A percentile compares a stretch with the other conserved stretches of the same genome.
Evolutionary conservation across 306 rosid species (phyloP).

Genomic region (Acmispon strigosus): DNA sequence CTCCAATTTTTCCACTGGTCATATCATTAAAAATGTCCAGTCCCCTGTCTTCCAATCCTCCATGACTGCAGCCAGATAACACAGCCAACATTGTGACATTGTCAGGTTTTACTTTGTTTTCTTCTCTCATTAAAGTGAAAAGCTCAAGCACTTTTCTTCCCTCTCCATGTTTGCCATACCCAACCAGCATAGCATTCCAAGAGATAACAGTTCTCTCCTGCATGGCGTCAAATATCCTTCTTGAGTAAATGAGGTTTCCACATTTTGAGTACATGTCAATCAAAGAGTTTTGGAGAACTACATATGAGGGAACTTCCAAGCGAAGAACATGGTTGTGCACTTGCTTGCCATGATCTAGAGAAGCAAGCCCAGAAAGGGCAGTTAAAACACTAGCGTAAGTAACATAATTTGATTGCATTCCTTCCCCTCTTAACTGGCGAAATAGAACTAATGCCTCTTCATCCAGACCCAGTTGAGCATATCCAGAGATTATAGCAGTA

Average conservation of each 20-base stretch:
- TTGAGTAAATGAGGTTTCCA: slow-evolving; percentile 64
- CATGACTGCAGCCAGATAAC: slow-evolving; percentile 90
- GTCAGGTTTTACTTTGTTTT: slow-evolving; percentile 62
- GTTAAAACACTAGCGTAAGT: slow-evolving; percentile 76
- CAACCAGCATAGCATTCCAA: slow-evolving; percentile 90
- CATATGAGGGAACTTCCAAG: slow-evolving; percentile 40
- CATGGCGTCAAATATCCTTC: slow-evolving; percentile 65
- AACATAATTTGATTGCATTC: slow-evolving; percentile 75
- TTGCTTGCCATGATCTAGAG: slow-evolving; percentile 81
- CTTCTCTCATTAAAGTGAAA: slow-evolving; percentile 57
- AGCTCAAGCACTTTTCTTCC: slow-evolving; percentile 77
- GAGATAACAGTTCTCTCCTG: slow-evolving; percentile 67
- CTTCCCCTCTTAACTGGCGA: slow-evolving; percentile 59
- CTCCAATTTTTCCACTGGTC: slow-evolving; percentile 40
- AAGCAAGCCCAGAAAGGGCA: slow-evolving; percentile 83
- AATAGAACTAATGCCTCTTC: slow-evolving; percentile 68
- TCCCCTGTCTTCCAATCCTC: slow-evolving; percentile 67
- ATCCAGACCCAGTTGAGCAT: slow-evolving; percentile 79
- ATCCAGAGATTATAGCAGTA: slow-evolving; percentile 82
- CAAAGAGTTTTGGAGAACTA: slow-evolving; percentile 80
- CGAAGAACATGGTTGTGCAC: slow-evolving; percentile 75
- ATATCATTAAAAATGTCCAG: slow-evolving; percentile 60
- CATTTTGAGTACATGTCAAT: slow-evolving; percentile 95
- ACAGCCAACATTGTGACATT: slow-evolving; percentile 72
- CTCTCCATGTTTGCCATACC: slow-evolving; percentile 86